Percentiles rank a stretch among this genome's conserved stretches.
phyloP scores from a whole-genome alignment of 768 basidiomycete species.

The Boletus rubroflammeus region DNA sequence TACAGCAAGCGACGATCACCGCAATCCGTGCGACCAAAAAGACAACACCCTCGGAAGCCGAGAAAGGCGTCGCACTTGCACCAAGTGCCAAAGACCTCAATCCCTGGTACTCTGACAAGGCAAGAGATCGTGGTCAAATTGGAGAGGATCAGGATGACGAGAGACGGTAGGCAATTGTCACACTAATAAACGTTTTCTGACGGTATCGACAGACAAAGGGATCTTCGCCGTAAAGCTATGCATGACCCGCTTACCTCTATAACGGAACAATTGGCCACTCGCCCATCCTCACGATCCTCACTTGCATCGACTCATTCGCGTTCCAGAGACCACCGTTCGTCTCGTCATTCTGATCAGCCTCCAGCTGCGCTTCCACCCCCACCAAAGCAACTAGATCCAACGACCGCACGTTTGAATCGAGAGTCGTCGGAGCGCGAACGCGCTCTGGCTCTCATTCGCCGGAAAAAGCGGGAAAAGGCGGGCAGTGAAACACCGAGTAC shows the following conservation, averaged over 20 bases:
- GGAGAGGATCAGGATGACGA: slow-evolving; percentile 34
- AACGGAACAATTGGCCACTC: slow-evolving; percentile 56
- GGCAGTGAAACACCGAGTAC: slow-evolving; percentile 73
- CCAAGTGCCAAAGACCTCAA: slow-evolving; percentile 74
- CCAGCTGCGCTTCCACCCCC: background rate
- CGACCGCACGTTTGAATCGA: slow-evolving; percentile 57
- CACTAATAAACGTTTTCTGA: background rate
- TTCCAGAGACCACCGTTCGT: slow-evolving; percentile 14
- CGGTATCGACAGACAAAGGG: slow-evolving; percentile 46
- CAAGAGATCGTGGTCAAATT: slow-evolving; percentile 22
- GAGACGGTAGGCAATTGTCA: slow-evolving; percentile 32
- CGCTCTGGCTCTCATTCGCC: slow-evolving; percentile 64
- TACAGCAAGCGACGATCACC: slow-evolving; percentile 44
- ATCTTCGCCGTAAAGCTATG: slow-evolving; percentile 56
- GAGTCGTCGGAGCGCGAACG: slow-evolving; percentile 75
- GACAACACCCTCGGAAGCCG: slow-evolving; percentile 46
- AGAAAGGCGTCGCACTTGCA: slow-evolving; percentile 70
- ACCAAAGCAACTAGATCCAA: slow-evolving; percentile 39
- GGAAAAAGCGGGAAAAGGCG: slow-evolving; percentile 60
- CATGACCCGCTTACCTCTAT: slow-evolving; percentile 77
- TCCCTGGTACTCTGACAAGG: slow-evolving; percentile 64
- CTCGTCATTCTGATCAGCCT: slow-evolving; percentile 7
- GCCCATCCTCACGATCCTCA: slow-evolving; percentile 18
- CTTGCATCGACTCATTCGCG: slow-evolving; percentile 13
- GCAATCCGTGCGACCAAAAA: slow-evolving; percentile 51